phyloP scores from a whole-genome alignment of 768 basidiomycete genomes.

The Naganishia randhawae region DNA sequence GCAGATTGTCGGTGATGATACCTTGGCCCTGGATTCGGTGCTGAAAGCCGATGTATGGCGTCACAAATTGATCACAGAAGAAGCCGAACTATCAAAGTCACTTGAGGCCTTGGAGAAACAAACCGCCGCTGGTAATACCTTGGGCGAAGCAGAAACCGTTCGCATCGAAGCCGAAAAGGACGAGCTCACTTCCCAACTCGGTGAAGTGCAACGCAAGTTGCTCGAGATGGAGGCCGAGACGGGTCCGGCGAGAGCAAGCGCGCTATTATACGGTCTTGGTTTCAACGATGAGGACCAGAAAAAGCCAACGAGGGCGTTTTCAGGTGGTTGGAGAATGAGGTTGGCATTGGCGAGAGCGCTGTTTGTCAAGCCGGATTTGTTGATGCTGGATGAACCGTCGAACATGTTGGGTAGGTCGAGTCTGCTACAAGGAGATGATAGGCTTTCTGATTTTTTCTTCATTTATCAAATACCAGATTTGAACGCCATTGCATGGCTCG shows the following conservation, averaged over 20 bases:
- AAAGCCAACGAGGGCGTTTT: conserved; percentile 76
- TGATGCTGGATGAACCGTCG: conserved; percentile 88
- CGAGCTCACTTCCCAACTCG: conserved; percentile 71
- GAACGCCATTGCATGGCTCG: conserved; percentile 94
- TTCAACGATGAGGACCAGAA: conserved; percentile 85
- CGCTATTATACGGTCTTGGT: conserved; percentile 85
- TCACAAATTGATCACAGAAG: conserved; percentile 83
- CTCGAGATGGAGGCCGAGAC: conserved; percentile 99
- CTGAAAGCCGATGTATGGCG: conserved; percentile 99
- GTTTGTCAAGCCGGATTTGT: conserved; percentile 78
- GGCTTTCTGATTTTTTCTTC: too few species aligned
- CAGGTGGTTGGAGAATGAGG: conserved; percentile 96
- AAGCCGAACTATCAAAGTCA: conserved; percentile 67
- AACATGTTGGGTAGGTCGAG: conserved; percentile 68
- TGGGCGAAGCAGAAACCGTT: conserved; percentile 36
- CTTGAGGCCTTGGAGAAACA: conserved; percentile 66
- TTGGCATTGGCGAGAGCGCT: conserved; percentile 89
- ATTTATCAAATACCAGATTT: conserved; percentile 58
- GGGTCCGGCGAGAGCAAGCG: conserved; percentile 88
- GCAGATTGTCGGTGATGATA: conserved; percentile 89
- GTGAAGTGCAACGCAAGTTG: conserved; percentile 81
- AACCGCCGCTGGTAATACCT: conserved; percentile 64
- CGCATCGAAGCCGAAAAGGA: conserved; percentile 58
- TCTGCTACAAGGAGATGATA: conserved; percentile 16
- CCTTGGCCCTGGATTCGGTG: conserved; percentile 83